phyloP scores from a whole-genome alignment of 352 stramenopile genomes.

The Ochromonadaceae sp. region DNA sequence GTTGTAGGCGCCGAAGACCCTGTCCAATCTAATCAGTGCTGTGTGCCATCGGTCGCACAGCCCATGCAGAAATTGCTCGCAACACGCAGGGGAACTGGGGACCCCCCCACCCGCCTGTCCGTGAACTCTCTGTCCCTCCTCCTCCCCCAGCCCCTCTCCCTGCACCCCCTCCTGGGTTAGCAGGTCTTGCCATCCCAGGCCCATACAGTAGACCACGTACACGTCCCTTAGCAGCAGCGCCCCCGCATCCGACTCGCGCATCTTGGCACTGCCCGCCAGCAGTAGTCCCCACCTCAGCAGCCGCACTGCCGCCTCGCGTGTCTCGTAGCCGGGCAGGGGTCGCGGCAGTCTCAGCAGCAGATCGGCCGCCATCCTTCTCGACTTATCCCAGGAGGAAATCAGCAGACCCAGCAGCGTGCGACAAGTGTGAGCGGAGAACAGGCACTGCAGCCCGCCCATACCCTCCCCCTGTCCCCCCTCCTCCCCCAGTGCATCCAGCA shows the following conservation, averaged over 20 bases:
- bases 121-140: neutral
- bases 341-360: neutral
- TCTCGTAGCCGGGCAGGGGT: neutral
- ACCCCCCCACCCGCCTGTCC: neutral
- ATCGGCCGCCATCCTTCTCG: neutral
- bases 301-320: neutral
- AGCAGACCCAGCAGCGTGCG: too few species aligned
- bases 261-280: neutral
- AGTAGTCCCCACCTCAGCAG: neutral
- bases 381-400: neutral
- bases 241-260: conserved; percentile 3
- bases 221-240: neutral
- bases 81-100: too few species aligned
- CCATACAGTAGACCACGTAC: neutral
- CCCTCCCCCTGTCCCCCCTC: too few species aligned
- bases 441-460: too few species aligned
- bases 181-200: neutral
- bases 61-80: too few species aligned
- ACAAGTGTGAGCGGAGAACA: too few species aligned
- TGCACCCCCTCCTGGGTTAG: too few species aligned
- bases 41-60: too few species aligned
- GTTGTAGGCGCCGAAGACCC: too few species aligned
- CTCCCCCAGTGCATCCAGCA: too few species aligned
- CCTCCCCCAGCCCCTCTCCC: neutral
- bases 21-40: too few species aligned